Conservation (phyloP, 2,329 filamentous ascomycete species). For the Myriosclerotinia duriaeana region DNA sequence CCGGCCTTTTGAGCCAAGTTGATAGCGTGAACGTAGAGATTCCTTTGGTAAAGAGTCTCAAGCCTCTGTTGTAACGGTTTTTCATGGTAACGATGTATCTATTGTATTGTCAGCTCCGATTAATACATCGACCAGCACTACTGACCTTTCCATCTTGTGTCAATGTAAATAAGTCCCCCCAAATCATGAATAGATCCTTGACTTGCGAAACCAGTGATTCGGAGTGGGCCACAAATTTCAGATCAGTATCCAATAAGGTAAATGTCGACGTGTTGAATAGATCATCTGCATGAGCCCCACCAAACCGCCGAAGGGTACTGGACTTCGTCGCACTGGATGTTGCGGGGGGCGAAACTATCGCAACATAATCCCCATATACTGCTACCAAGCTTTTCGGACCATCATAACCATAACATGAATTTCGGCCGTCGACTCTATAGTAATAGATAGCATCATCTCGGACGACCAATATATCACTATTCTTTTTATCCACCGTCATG, state of each 20-base stretch:
- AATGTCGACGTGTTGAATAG: constrained; percentile 87
- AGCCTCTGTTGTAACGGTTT: constrained; percentile 87
- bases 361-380: constrained; percentile 81
- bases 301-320: constrained; percentile 67
- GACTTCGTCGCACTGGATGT: constrained; percentile 48
- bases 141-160: constrained; percentile 86
- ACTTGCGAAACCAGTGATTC: constrained; percentile 81
- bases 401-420: constrained; percentile 87
- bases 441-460: constrained; percentile 95
- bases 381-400: constrained; percentile 80
- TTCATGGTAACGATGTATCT: constrained; percentile 87
- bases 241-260: constrained; percentile 84
- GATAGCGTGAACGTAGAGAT: constrained; percentile 87
- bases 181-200: constrained; percentile 77
- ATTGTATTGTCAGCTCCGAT: constrained; percentile 44
- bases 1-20: constrained; percentile 88
- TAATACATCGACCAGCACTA: background rate
- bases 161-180: constrained; percentile 89
- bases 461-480: constrained; percentile 85
- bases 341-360: constrained; percentile 74
- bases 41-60: constrained; percentile 90
- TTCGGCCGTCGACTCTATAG: constrained; percentile 81
- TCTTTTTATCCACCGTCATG: constrained; percentile 80
- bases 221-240: constrained; percentile 86
- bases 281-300: constrained; percentile 68